Percentiles rank a stretch among this genome's conserved stretches.
Evolutionary conservation across 1,284 basidiomycete species (phyloP).

Genomic region (Austropuccinia psidii): DNA sequence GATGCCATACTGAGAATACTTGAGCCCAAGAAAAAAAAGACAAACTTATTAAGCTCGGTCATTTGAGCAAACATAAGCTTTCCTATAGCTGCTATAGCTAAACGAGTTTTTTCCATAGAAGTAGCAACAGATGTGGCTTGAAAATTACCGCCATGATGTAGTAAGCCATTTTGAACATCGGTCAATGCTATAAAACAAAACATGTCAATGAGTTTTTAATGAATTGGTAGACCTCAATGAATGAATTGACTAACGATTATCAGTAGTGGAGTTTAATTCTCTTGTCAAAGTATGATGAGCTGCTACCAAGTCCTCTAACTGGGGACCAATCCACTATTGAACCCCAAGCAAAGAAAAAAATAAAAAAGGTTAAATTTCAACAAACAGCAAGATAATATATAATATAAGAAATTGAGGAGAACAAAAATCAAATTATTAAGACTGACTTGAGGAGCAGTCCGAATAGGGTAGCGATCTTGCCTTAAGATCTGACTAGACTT

Average conservation of each 20-base stretch:
- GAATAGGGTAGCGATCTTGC: slow-evolving; percentile 71
- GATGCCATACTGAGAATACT: neutral
- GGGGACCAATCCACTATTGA: slow-evolving; percentile 64
- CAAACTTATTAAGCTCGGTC: slow-evolving; percentile 65
- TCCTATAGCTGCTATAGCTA: slow-evolving; percentile 70
- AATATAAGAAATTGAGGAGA: neutral
- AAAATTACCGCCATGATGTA: slow-evolving; percentile 80
- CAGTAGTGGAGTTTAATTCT: slow-evolving; percentile 72
- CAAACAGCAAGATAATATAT: neutral
- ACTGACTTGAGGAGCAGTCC: slow-evolving; percentile 61
- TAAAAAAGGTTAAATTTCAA: neutral
- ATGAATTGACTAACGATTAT: slow-evolving; percentile 49
- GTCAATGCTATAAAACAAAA: slow-evolving; percentile 66
- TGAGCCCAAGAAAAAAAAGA: neutral
- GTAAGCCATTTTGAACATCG: slow-evolving; percentile 59
- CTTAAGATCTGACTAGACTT: slow-evolving; percentile 55
- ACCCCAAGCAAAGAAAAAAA: neutral
- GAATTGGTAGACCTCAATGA: neutral
- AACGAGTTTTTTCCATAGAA: slow-evolving; percentile 77
- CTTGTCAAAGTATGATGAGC: slow-evolving; percentile 60
- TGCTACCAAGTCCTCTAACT: slow-evolving; percentile 68
- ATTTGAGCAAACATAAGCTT: slow-evolving; percentile 74
- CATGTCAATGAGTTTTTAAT: neutral
- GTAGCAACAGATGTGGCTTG: slow-evolving; percentile 78
- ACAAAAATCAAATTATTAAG: neutral